Evolutionary conservation across 306 rosid species (phyloP).

Genomic region (Fragaria nilgerrensis): DNA sequence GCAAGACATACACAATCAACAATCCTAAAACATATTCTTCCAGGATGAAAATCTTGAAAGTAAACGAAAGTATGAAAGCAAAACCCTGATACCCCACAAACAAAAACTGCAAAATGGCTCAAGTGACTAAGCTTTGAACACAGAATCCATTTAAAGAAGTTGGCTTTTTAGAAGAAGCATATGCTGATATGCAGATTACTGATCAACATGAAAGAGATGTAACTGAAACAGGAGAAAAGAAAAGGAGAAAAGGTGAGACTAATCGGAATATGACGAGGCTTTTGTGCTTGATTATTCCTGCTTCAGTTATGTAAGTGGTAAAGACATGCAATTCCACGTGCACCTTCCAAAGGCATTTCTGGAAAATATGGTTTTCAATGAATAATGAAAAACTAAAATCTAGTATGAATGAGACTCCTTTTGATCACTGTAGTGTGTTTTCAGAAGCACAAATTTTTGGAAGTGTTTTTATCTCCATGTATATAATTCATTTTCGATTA

Average conservation of each 20-base stretch:
- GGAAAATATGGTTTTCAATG: neutral
- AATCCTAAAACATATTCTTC: constrained; percentile 22
- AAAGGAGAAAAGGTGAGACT: constrained; percentile 14
- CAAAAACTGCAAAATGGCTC: constrained; percentile 8
- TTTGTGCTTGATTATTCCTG: constrained; percentile 28
- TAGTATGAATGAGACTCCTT: neutral
- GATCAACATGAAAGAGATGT: neutral
- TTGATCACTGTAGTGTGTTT: neutral
- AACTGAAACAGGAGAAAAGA: neutral
- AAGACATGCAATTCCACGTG: constrained; percentile 61
- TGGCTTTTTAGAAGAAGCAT: neutral
- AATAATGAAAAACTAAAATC: neutral
- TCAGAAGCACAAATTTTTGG: neutral
- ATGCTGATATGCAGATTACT: neutral
- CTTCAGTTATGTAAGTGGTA: constrained; percentile 19
- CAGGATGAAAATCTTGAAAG: constrained; percentile 13
- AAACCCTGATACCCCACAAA: constrained; percentile 3
- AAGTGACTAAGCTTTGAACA: neutral
- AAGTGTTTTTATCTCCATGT: neutral
- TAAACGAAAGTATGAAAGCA: neutral
- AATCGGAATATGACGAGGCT: constrained; percentile 13
- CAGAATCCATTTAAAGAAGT: neutral
- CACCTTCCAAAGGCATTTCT: constrained; percentile 25
- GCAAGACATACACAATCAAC: constrained; percentile 5
- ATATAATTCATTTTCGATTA: neutral